Evolutionary conservation across 208 protist species (phyloP).

Genomic region (Trichomonas gallinae): DNA sequence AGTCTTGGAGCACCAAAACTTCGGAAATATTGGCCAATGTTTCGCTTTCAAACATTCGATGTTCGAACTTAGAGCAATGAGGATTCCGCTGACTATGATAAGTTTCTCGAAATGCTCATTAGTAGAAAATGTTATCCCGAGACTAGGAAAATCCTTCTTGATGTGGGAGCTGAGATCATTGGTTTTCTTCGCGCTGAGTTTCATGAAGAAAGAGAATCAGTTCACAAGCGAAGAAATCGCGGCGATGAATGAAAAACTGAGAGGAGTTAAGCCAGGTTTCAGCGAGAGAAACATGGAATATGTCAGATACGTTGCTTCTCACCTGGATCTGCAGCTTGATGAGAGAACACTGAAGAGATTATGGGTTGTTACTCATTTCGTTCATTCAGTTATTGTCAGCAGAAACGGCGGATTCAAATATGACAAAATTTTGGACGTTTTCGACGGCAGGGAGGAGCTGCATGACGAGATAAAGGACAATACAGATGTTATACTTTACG

Average conservation of each 20-base stretch:
- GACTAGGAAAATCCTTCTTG: neutral
- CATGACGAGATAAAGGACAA: neutral
- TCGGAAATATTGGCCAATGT: neutral
- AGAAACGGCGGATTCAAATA: neutral
- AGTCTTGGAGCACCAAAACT: neutral
- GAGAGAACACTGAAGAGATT: neutral
- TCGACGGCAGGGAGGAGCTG: neutral
- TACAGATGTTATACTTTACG: neutral
- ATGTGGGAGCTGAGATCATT: neutral
- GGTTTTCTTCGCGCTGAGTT: neutral
- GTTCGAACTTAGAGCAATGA: neutral
- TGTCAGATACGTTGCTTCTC: neutral
- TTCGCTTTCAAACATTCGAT: neutral
- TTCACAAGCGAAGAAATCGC: neutral
- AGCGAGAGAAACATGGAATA: neutral
- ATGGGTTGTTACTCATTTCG: neutral
- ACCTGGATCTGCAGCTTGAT: neutral
- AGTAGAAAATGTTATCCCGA: neutral
- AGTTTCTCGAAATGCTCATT: neutral
- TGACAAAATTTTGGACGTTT: neutral
- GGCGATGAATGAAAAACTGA: neutral
- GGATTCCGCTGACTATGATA: neutral
- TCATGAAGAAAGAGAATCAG: neutral
- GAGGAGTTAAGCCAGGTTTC: neutral
- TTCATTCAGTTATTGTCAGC: neutral